These are phyloP conservation scores for Metarhizium rileyi DNA, from an alignment of 2,329 filamentous ascomycete species.

Conservation along the genomic window DNA sequence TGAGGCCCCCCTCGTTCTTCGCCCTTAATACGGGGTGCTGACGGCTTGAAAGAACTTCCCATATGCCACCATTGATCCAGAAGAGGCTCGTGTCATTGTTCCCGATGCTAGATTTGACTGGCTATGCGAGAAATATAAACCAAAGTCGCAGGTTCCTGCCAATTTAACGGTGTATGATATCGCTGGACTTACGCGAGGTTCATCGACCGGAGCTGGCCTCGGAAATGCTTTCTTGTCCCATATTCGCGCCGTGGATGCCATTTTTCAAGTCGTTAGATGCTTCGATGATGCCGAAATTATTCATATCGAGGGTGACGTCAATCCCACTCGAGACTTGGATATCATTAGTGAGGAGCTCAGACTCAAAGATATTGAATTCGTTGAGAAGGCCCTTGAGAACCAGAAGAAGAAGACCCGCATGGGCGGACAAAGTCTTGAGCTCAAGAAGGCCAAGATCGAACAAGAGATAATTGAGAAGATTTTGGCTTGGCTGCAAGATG, in stretches of 20 bases:
- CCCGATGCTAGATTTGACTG: constrained; percentile 95
- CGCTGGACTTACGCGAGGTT: constrained; percentile 88
- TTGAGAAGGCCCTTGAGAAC: constrained; percentile 87
- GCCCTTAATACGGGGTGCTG: constrained; percentile 28
- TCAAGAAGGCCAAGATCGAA: constrained; percentile 95
- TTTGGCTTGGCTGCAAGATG: constrained; percentile 69
- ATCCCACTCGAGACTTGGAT: constrained; percentile 85
- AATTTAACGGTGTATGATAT: constrained; percentile 99
- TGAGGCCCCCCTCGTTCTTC: constrained; percentile 30
- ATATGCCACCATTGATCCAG: constrained; percentile 97
- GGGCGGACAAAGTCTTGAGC: constrained; percentile 90
- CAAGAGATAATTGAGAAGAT: constrained; percentile 90
- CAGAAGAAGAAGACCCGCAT: constrained; percentile 89
- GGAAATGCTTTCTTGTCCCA: constrained; percentile 98
- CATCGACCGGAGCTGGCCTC: constrained; percentile 93
- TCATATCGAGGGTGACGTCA: constrained; percentile 97
- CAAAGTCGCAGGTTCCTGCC: constrained; percentile 93
- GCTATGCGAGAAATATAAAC: constrained; percentile 93
- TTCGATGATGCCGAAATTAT: constrained; percentile 99
- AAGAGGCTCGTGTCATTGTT: constrained; percentile 95
- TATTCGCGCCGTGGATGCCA: constrained; percentile 95
- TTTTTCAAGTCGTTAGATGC: constrained; percentile 93
- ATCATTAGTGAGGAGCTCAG: constrained; percentile 96
- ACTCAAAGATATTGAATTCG: constrained; percentile 97
- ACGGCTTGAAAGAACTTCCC: constrained; percentile 72